phyloP scores from a whole-genome alignment of 176 grass and related monocot genomes.

The Tuctoria greenei region DNA sequence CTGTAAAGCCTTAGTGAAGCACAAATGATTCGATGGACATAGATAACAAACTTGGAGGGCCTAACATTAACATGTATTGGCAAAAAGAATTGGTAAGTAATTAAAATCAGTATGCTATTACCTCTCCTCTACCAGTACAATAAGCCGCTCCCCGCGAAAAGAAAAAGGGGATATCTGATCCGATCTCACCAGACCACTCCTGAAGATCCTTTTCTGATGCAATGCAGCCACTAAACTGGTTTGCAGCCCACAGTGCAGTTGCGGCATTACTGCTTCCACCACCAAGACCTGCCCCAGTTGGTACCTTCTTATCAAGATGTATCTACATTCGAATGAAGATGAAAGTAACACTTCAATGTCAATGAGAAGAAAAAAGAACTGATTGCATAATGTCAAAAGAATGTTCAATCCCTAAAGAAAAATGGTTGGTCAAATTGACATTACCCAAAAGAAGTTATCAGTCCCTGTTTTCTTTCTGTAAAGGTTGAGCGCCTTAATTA shows the following conservation, averaged over 20 bases:
- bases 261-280: slow-evolving; percentile 98
- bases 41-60: slow-evolving; percentile 5
- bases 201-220: slow-evolving; percentile 95
- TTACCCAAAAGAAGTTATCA: slow-evolving; percentile 94
- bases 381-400: not conserved
- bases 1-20: not conserved
- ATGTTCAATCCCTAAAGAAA: slow-evolving; percentile 7
- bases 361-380: slow-evolving; percentile 4
- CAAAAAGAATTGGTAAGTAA: not conserved
- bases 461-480: slow-evolving; percentile 91
- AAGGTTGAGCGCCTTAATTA: slow-evolving; percentile 95
- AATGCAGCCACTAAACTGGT: slow-evolving; percentile 92
- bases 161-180: slow-evolving; percentile 97
- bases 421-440: not conserved
- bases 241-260: slow-evolving; percentile 95
- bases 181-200: slow-evolving; percentile 97
- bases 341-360: not conserved
- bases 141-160: slow-evolving; percentile 93
- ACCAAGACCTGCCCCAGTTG: slow-evolving; percentile 98
- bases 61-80: not conserved
- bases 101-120: slow-evolving; percentile 30
- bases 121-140: slow-evolving; percentile 95
- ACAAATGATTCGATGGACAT: not conserved
- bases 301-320: slow-evolving; percentile 97
- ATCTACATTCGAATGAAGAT: slow-evolving; percentile 52